Evolutionary conservation across 164 flowering plant genomes (phyloP).

Genomic region (Berberis thunbergii): DNA sequence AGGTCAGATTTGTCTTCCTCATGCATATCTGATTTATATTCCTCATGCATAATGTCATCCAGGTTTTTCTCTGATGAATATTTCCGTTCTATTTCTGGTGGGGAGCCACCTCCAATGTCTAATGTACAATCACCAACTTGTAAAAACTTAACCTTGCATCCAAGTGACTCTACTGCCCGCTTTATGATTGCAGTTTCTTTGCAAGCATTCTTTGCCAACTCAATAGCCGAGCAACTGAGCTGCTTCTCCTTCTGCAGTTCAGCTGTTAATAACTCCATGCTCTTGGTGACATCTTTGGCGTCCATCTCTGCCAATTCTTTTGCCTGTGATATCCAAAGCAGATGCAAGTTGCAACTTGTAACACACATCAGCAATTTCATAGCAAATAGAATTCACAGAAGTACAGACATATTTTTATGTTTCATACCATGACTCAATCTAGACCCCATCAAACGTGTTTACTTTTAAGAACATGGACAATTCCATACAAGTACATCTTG

Average conservation of each 20-base stretch:
- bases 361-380: background rate
- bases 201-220: slow-evolving; percentile 52
- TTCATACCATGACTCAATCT: no score
- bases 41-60: slow-evolving; percentile 8
- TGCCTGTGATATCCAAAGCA: slow-evolving; percentile 38
- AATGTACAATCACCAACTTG: slow-evolving; percentile 51
- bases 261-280: slow-evolving; percentile 46
- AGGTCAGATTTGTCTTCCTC: slow-evolving; percentile 52
- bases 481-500: no score
- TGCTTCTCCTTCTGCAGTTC: slow-evolving; percentile 67
- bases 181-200: slow-evolving; percentile 72
- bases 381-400: background rate
- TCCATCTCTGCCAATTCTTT: slow-evolving; percentile 75
- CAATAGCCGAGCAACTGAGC: slow-evolving; percentile 49
- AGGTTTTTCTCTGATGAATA: slow-evolving; percentile 25
- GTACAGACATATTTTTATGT: no score
- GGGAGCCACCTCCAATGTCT: slow-evolving; percentile 39
- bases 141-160: slow-evolving; percentile 77
- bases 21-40: slow-evolving; percentile 4
- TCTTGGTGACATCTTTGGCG: slow-evolving; percentile 38
- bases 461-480: no score
- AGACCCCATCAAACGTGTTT: no score
- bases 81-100: slow-evolving; percentile 25
- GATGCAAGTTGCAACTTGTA: background rate
- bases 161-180: slow-evolving; percentile 79